These are phyloP conservation scores for Coix lacrymajobi DNA, from an alignment of 176 grass and related monocot genomes.

Conservation along the genomic window DNA sequence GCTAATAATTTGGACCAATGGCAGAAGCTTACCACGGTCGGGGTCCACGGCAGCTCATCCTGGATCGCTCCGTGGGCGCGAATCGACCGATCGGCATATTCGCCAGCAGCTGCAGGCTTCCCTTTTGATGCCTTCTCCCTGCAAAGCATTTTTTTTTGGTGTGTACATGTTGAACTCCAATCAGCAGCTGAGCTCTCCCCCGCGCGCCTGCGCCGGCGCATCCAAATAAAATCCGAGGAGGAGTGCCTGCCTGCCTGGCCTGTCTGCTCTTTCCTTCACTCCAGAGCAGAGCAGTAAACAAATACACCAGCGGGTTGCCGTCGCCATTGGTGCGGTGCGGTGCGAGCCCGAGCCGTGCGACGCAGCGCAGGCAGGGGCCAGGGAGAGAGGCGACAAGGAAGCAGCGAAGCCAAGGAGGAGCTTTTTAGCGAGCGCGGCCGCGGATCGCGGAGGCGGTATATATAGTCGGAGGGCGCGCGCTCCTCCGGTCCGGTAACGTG, in stretches of 20 bases:
- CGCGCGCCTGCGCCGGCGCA: too few species aligned
- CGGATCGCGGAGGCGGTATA: background rate
- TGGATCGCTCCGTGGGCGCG: background rate
- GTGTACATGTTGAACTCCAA: too few species aligned
- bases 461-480: slow-evolving; percentile 7
- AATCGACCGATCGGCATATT: slow-evolving; percentile 25
- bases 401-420: background rate
- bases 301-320: background rate
- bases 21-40: background rate
- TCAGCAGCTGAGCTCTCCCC: background rate
- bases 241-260: background rate
- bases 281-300: background rate
- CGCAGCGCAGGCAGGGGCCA: background rate
- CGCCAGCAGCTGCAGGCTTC: background rate
- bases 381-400: background rate
- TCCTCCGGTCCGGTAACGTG: slow-evolving; percentile 8
- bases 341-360: background rate
- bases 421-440: background rate
- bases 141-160: too few species aligned
- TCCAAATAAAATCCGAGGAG: background rate
- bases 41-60: background rate
- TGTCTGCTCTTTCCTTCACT: background rate
- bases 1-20: background rate
- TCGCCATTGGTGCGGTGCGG: background rate
- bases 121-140: slow-evolving; percentile 10